Evolutionary conservation across 2,329 filamentous ascomycete species (phyloP), one percentile per base, ranked within the genome.

Genomic region (Taxawa tesnikishii): DNA sequence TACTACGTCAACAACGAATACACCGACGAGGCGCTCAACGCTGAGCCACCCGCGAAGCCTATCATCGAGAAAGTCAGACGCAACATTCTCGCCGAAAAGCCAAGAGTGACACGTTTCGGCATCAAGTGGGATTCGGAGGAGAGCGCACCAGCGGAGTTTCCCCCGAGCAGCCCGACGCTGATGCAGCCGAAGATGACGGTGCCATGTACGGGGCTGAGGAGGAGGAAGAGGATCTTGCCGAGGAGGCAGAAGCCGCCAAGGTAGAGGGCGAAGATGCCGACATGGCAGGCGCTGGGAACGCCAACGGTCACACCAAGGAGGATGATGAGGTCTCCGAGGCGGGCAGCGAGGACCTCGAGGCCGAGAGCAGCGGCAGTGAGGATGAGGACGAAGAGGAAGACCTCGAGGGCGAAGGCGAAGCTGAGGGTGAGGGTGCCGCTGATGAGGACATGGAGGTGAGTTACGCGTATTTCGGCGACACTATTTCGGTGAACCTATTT

Each of bases 1-100:
- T 98, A 98, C 72, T 98, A 98, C 48, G 90, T 98, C 50, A 98
- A 96, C 70, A 98, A 98, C 51, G 92, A 98, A 59, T 98, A 98
- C 58, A 84, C 93, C 47, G 81, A 82, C 15, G 84, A 92, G 49
- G 83, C 93, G 56, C 71, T 98, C 41, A 80, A 75, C 47, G 76
- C 79, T 29, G 87, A 96, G 48, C 90, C 90, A 7, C 90, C 90
- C 5, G 70, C 84, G 36, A 94, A 94, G 67, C 87, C 87, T 24
- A 70, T 92, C 46, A 79, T 96, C 43, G 92, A 98, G 55, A 83
- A 85, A 50, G 84, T 98, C 42, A 75, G 75, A 44, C 79, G 92
- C 47, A 94, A 92, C 53, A 83, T 98, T 31, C 73, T 98, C 23
- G 85, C 87, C 3, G 88, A 96, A 63, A 98, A 98, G 73, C 90